A percentile compares a stretch with the other conserved stretches of the same genome.
Conservation (phyloP, 1,139 yeast genomes). For the Kurtzmaniella quercitrusa region DNA sequence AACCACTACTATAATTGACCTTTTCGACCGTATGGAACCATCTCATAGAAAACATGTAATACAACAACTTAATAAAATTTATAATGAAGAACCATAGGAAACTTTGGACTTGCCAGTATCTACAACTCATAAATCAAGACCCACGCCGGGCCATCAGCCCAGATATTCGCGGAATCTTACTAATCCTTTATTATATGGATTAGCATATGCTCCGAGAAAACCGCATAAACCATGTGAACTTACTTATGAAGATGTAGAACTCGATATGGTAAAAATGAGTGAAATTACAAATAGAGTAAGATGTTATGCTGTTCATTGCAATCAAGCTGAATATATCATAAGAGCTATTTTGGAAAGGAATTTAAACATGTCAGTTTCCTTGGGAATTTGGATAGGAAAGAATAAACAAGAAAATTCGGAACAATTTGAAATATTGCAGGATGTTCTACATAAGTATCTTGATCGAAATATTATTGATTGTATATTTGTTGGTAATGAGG, state of each 20-base stretch:
- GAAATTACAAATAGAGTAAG: conserved; percentile 54
- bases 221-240: conserved; percentile 55
- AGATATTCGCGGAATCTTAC: too few relatives aligned
- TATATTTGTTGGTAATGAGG: conserved; percentile 62
- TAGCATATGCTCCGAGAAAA: conserved; percentile 56
- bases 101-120: too few relatives aligned
- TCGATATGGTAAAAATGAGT: conserved; percentile 55
- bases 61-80: background rate
- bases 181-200: conserved; percentile 42
- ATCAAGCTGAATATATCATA: conserved; percentile 50
- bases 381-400: conserved; percentile 63
- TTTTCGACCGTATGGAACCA: background rate
- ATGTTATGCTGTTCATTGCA: conserved; percentile 62
- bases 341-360: conserved; percentile 48
- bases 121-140: too few relatives aligned
- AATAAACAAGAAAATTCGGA: conserved; percentile 34
- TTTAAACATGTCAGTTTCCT: conserved; percentile 51
- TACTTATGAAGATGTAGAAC: conserved; percentile 41
- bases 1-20: background rate
- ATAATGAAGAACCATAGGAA: background rate
- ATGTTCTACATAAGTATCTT: conserved; percentile 42
- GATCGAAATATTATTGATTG: conserved; percentile 39
- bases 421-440: conserved; percentile 43
- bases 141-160: too few relatives aligned
- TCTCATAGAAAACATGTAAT: background rate